phyloP scores from a whole-genome alignment of 2,329 filamentous ascomycete genomes.

The Dothidotthia symphoricarpi region DNA sequence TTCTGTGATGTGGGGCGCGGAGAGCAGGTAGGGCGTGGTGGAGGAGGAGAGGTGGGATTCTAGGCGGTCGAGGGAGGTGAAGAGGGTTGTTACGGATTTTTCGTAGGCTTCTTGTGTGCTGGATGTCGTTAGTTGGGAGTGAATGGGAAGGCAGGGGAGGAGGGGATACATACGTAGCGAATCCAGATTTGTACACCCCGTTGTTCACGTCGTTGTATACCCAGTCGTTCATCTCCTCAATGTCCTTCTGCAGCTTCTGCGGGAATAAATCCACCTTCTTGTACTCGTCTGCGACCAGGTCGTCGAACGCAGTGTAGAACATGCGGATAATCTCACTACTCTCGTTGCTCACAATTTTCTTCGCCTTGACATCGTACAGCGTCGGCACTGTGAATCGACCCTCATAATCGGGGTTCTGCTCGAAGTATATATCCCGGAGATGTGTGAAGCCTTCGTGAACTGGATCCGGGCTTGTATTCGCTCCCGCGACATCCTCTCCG shows the following conservation, averaged over 20 bases:
- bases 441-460: conserved; percentile 67
- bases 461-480: conserved; percentile 60
- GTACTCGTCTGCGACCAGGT: conserved; percentile 47
- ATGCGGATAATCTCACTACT: conserved; percentile 90
- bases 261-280: conserved; percentile 49
- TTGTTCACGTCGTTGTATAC: conserved; percentile 55
- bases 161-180: conserved; percentile 45
- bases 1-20: conserved; percentile 47
- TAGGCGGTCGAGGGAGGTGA: conserved; percentile 50
- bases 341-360: conserved; percentile 86
- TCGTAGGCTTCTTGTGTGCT: conserved; percentile 52
- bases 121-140: conserved; percentile 1
- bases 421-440: conserved; percentile 78
- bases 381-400: conserved; percentile 87
- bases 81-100: conserved; percentile 48
- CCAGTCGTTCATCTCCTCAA: conserved; percentile 54
- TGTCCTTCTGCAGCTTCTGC: conserved; percentile 44
- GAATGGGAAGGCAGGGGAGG: not conserved
- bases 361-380: conserved; percentile 73
- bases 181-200: conserved; percentile 53
- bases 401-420: conserved; percentile 66
- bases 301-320: conserved; percentile 78
- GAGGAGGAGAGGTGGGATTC: conserved; percentile 45
- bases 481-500: conserved; percentile 59
- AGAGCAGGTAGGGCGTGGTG: conserved; percentile 49